These are phyloP conservation scores for Penicillium paradoxum DNA, from an alignment of 495 filamentous ascomycete genomes.

Conservation along the genomic window DNA sequence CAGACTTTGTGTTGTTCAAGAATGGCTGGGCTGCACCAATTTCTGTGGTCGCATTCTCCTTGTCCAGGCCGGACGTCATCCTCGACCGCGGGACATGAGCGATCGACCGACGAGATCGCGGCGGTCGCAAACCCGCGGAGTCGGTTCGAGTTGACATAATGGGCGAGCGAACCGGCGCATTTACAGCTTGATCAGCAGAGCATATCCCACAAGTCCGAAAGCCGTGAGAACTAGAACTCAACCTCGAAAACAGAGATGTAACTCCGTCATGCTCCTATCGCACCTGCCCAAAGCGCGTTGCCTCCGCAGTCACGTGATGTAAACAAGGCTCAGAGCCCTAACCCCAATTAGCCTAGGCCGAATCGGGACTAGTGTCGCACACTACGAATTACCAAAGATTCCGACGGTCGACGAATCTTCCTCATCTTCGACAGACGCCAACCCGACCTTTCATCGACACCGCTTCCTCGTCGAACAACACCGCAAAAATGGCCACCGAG, in stretches of 20 bases:
- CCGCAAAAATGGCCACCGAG: conserved; percentile 94
- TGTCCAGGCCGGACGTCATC: conserved; percentile 45
- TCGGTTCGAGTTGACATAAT: conserved; percentile 39
- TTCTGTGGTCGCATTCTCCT: conserved; percentile 70
- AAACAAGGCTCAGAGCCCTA: conserved; percentile 47
- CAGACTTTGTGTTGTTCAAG: conserved; percentile 27
- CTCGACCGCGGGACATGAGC: conserved; percentile 56
- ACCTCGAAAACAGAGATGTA: neutral
- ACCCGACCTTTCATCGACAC: conserved; percentile 38
- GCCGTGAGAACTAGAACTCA: neutral
- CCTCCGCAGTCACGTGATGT: conserved; percentile 30
- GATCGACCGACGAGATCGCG: conserved; percentile 72
- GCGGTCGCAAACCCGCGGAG: conserved; percentile 33
- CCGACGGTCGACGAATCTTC: conserved; percentile 39
- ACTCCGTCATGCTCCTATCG: conserved; percentile 4
- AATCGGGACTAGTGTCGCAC: conserved; percentile 36
- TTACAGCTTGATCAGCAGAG: conserved; percentile 5
- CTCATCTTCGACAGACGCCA: conserved; percentile 39
- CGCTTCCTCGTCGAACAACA: conserved; percentile 43
- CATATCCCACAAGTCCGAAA: conserved; percentile 1
- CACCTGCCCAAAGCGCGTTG: conserved; percentile 29
- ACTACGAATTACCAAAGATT: conserved; percentile 33
- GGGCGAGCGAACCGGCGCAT: conserved; percentile 1
- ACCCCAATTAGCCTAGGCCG: conserved; percentile 32
- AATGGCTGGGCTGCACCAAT: conserved; percentile 36